A percentile compares a stretch with the other conserved stretches of the same genome.
Evolutionary conservation across 73 alveolate species (phyloP).

Genomic region (Vitrella brassicaformis): DNA sequence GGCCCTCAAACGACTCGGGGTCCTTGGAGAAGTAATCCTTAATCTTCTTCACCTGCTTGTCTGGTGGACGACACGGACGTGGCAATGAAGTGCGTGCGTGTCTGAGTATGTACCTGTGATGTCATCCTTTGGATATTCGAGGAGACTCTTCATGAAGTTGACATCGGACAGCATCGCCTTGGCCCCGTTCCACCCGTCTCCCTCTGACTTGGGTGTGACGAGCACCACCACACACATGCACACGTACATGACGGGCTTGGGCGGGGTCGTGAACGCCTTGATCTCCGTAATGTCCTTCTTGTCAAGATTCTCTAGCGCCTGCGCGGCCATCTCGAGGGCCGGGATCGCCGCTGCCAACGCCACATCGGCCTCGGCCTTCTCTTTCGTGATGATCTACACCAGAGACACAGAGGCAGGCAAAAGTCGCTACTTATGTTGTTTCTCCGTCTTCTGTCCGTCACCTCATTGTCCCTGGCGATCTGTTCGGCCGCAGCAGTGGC

Average conservation of each 20-base stretch:
- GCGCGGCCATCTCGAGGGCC: slow-evolving; percentile 54
- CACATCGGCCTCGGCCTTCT: slow-evolving; percentile 50
- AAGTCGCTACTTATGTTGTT: no score
- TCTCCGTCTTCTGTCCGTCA: no score
- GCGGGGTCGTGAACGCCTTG: slow-evolving; percentile 53
- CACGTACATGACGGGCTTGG: slow-evolving; percentile 47
- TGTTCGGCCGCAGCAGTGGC: slow-evolving; percentile 28
- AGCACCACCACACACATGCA: slow-evolving; percentile 3
- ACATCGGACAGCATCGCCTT: slow-evolving; percentile 52
- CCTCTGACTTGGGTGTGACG: slow-evolving; percentile 27
- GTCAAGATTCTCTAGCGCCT: slow-evolving; percentile 43
- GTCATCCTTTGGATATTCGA: slow-evolving; percentile 46
- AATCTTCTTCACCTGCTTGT: slow-evolving; percentile 46
- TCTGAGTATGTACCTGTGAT: no score
- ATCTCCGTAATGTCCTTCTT: slow-evolving; percentile 56
- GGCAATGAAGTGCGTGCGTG: no score
- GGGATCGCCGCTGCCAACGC: slow-evolving; percentile 40
- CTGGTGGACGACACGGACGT: no score
- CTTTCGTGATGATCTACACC: slow-evolving; percentile 25
- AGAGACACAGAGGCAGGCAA: no score
- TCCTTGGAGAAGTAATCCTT: slow-evolving; percentile 33
- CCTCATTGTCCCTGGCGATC: slow-evolving; percentile 28
- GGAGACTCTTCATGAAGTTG: slow-evolving; percentile 44
- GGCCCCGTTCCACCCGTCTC: slow-evolving; percentile 58
- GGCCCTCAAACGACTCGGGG: slow-evolving; percentile 10